These are phyloP conservation scores for Alloteropsis semialata DNA, from an alignment of 176 grass and related monocot genomes.

Conservation along the genomic window DNA sequence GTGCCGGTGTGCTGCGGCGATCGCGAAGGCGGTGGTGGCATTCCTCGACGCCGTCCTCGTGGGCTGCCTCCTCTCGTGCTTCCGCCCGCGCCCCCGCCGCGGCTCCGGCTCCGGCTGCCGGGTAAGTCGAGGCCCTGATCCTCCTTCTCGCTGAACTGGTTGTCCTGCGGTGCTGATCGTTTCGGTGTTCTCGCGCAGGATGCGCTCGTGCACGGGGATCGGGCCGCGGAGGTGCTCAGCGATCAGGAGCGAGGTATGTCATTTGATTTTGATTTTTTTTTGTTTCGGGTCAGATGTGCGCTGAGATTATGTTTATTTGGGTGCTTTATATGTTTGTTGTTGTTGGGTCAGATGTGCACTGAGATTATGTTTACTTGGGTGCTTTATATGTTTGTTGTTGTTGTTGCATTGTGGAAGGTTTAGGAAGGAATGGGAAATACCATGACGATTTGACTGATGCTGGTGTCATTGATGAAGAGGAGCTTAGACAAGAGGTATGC, in stretches of 20 bases:
- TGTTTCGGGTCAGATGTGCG: not conserved
- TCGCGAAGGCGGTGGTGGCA: slow-evolving; percentile 36
- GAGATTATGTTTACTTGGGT: not conserved
- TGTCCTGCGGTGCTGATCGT: not conserved
- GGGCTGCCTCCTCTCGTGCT: slow-evolving; percentile 48
- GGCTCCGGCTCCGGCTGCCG: not conserved
- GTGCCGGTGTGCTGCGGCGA: slow-evolving; percentile 22
- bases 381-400: not conserved
- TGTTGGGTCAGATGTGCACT: too few relatives aligned
- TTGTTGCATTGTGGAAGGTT: slow-evolving; percentile 28
- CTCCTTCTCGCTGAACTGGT: not conserved
- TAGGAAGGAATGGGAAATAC: not conserved
- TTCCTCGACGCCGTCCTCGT: slow-evolving; percentile 61
- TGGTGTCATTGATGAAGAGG: slow-evolving; percentile 17
- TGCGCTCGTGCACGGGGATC: slow-evolving; percentile 11
- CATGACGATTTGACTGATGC: not conserved
- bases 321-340: too few relatives aligned
- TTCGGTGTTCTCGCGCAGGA: slow-evolving; percentile 14
- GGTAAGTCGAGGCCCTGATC: slow-evolving; percentile 1
- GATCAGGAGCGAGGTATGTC: slow-evolving; percentile 32
- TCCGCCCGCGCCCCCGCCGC: slow-evolving; percentile 20
- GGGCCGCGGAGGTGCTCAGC: slow-evolving; percentile 2
- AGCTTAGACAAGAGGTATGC: slow-evolving; percentile 48
- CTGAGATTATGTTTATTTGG: not conserved
- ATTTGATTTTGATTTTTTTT: not conserved